Evolutionary conservation across 164 flowering plant species (phyloP), one percentile per base, ranked within the genome.

Genomic region (Stephania cephalantha): DNA sequence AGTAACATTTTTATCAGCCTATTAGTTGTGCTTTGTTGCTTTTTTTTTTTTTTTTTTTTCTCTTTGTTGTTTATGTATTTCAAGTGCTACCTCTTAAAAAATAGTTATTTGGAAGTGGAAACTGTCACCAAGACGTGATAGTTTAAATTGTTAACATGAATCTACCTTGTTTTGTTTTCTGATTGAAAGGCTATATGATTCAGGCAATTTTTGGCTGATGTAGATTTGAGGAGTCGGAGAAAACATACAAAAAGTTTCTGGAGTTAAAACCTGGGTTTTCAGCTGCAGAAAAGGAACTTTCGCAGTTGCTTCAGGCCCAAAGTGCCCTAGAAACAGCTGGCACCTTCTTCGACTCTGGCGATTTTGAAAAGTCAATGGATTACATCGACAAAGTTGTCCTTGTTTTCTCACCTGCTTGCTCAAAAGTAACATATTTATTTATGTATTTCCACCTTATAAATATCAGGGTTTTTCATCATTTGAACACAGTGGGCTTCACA

Each of bases 161-260:
- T 61, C n/a, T n/a, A 35, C 61, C 13, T 69, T 72, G 20, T 46
- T 80, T 77, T 52, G 50, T 45, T 69, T 75, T 82, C 85, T 88
- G 85, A 83, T 87, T 84, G 76, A 58, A 79, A 81, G 75, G 74
- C 71, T 71, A 87, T 81, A 84, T 86, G 81, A 84, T 83, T 85
- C 85, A 79, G 81, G 82, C 78, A 58, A 78, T 83, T 83, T 87
- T 87, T 88, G 80, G 83, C 77, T 88, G 77, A 85, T 89, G 89
- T 86, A 95, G 99, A 87, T 95, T 83, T 87, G 96, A 90, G 76
- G 95, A 93, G 78, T 90, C 99, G 55, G 99, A 93, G 84, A 83
- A 78, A 80, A 85, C 78, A 86, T 95, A 93, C 84, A 88, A 85
- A 71, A 89, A 83, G 80, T 89, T 83, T 85, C 82, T 95, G 74